Percentiles rank a stretch among this genome's conserved stretches.
Evolutionary conservation across 768 basidiomycete genomes (phyloP).

Genomic region (Porpolomopsis calyptriformis): DNA sequence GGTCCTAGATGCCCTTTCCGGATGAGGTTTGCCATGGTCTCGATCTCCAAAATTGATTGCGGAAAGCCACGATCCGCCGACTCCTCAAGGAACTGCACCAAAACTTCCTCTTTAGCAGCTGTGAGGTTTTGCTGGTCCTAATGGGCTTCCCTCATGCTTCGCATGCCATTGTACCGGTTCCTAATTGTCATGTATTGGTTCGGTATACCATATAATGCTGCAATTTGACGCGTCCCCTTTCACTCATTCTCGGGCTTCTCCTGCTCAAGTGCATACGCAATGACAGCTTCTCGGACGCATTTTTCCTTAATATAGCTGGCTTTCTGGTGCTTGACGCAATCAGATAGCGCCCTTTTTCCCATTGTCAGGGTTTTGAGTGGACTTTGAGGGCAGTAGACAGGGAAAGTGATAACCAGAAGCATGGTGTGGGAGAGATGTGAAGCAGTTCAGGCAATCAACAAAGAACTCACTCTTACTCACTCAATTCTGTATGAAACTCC

Average conservation of each 20-base stretch:
- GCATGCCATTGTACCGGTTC: background rate
- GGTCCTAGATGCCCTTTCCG: slow-evolving; percentile 9
- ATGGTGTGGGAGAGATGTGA: background rate
- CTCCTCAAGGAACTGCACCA: background rate
- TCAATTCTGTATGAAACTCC: background rate
- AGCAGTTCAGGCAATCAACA: background rate
- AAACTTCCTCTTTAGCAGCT: background rate
- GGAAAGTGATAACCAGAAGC: background rate
- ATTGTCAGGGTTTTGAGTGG: background rate
- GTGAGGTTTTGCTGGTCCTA: background rate
- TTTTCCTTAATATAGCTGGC: background rate
- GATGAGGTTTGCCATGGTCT: slow-evolving; percentile 18
- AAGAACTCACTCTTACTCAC: background rate
- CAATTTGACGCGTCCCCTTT: background rate
- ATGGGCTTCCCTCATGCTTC: background rate
- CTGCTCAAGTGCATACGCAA: background rate
- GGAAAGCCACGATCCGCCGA: slow-evolving; percentile 1
- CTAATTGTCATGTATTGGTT: background rate
- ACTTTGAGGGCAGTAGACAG: too few relatives aligned
- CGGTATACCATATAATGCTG: background rate
- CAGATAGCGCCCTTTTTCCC: background rate
- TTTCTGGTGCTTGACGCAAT: slow-evolving; percentile 1
- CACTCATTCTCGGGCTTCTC: background rate
- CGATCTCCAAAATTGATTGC: slow-evolving; percentile 11
- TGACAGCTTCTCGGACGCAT: background rate